Evolutionary conservation across 2,329 filamentous ascomycete genomes (phyloP), one percentile per base, ranked within the genome.

Genomic region (Leptodontidium sp.): DNA sequence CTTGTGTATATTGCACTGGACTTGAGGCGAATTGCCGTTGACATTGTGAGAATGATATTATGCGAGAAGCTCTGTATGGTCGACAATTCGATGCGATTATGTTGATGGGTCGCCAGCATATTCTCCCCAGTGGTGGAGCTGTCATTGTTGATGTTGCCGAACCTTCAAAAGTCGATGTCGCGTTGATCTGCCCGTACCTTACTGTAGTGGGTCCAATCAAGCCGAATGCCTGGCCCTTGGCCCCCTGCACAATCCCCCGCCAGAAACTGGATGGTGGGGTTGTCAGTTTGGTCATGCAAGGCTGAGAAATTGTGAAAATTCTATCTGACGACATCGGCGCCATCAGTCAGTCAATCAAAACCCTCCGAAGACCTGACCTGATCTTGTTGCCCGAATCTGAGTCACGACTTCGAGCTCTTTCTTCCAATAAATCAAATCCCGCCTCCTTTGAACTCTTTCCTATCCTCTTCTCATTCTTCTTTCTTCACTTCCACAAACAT

Each of bases 371-470:
- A 40, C 17, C 15, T 38, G 53, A 17, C 55, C 29, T n/a, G 49
- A 24, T 17, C 52, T 58, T n/a, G 35, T 58, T 58, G 8, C 17
- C 32, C 35, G 32, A 40, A 58, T 58, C 55, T 58, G 55, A 58
- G 55, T 58, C 55, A 58, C 55, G 55, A 58, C 55, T 9, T 58
- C 55, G 55, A 58, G n/a, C 32, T 58, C 17, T 40, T 58, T 58
- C 55, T 58, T 58, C 9, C 38, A 40, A 58, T 40, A 58, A 58
- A 12, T 58, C 55, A 58, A 58, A 58, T 58, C 55, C 55, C 55
- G 55, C 55, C 24, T 58, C 21, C 21, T 17, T n/a, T 14, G 21
- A 9, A 8, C n/a, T 15, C 4, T 24, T 9, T 26, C 26, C 4
- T 40, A n/a, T 26, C 55, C 32, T 40, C 55, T 58, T 40, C 35